These are phyloP conservation scores for Picochlorum sp. DNA, from an alignment of 139 green algal genomes.

Conservation along the genomic window DNA sequence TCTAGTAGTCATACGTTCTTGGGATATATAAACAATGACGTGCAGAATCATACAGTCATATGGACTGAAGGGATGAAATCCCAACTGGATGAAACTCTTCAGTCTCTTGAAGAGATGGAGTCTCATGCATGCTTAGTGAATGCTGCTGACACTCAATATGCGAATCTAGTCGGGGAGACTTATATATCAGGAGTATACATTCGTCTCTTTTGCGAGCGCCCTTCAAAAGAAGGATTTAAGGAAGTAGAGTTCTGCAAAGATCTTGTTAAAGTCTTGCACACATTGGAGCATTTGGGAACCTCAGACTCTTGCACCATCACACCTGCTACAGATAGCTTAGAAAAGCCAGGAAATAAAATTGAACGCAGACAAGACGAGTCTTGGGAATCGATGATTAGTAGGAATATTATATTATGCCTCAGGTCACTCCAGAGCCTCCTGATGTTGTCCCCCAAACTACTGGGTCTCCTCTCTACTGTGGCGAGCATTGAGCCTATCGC, in stretches of 20 bases:
- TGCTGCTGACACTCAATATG: slow-evolving; percentile 18
- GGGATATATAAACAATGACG: too few species aligned
- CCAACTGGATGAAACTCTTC: slow-evolving; percentile 58
- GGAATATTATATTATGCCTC: slow-evolving; percentile 33
- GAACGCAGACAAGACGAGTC: neutral
- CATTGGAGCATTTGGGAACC: neutral
- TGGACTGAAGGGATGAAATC: slow-evolving; percentile 78
- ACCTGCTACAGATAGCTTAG: too few species aligned
- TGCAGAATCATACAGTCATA: slow-evolving; percentile 69
- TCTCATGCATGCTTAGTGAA: neutral
- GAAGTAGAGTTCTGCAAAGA: slow-evolving; percentile 64
- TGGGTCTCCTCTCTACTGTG: slow-evolving; percentile 57
- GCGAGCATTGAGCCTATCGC: slow-evolving; percentile 64
- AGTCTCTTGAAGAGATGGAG: slow-evolving; percentile 18
- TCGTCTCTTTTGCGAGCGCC: slow-evolving; percentile 70
- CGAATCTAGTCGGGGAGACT: slow-evolving; percentile 53
- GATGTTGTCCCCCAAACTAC: slow-evolving; percentile 48
- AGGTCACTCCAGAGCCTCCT: slow-evolving; percentile 46
- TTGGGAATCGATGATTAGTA: slow-evolving; percentile 1
- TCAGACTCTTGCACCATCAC: too few species aligned
- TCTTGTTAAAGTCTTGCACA: slow-evolving; percentile 42
- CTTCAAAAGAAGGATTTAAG: slow-evolving; percentile 44
- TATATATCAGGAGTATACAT: slow-evolving; percentile 83
- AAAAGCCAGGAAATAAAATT: too few species aligned
- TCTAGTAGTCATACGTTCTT: too few species aligned